Base-by-base conservation (phyloP, 176 grass and related monocot species). In the Bolboschoenus planiculmis region DNA sequence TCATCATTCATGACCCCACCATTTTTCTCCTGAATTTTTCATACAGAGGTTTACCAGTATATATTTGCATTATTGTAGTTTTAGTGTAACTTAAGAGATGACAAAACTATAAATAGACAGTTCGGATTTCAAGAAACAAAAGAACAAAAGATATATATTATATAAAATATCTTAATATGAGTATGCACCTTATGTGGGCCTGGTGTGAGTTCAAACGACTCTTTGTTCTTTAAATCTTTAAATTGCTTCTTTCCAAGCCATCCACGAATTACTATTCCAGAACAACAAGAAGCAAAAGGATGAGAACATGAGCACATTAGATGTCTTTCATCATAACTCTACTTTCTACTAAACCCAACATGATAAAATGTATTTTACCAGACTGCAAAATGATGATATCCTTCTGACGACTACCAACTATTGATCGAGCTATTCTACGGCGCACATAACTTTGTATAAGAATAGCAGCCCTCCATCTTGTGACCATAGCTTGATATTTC, bases 401-500 rank as follows among this genome's bases (percentile, higher is more conserved):
- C 73, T 90, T 96, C 37, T 90, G 84, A 61, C 84, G 83, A 83
- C 83, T 76, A 85, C 56, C 71, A 73, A 91, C 89, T 66, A 89
- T 83, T 34, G 77, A 78, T 56, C 81, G 34, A 80, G 91, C 89
- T 72, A 92, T 83, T 77, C 56, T 76, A 40, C 85, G 84, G 55
- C 91, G 91, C 66, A 89, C 85, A 60, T 93, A 84, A 53, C 94
- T 99, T 85, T 99, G 93, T 84, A 99, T 92, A 24, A 99, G 78
- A 92, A 95, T 30, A 84, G 97, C 86, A 71, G 97, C 87, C 23
- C 85, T 99, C 89, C 93, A 92, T 89, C 89, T 91, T 62, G 88
- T 99, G 56, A 85, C 70, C 40, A 87, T 68, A 80, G 63, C 30
- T 83, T 84, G 47, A 78, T 93, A 91, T 58, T 85, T 44, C 67